These are phyloP conservation scores for Geotrichum fermentans DNA, from an alignment of 1,139 yeast species.

Conservation along the genomic window DNA sequence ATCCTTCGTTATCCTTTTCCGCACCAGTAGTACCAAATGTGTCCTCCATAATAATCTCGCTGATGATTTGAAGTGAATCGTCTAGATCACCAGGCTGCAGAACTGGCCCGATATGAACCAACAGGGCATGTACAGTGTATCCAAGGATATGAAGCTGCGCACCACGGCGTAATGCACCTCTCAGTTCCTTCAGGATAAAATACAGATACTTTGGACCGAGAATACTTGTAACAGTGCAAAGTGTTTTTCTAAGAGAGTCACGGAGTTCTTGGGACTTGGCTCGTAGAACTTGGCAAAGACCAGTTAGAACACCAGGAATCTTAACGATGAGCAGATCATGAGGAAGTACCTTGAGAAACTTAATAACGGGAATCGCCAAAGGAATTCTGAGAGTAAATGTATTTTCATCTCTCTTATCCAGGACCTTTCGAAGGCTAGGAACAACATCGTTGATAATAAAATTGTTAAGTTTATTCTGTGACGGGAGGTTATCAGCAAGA, in stretches of 20 bases:
- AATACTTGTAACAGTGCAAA: constrained; percentile 57
- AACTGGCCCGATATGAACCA: constrained; percentile 48
- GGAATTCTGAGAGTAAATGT: constrained; percentile 73
- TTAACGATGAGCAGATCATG: constrained; percentile 51
- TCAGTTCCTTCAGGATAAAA: constrained; percentile 73
- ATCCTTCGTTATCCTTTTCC: constrained; percentile 93
- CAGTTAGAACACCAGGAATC: constrained; percentile 78
- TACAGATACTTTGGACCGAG: constrained; percentile 72
- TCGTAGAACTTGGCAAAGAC: constrained; percentile 80
- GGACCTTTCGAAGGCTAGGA: constrained; percentile 56
- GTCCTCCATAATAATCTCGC: constrained; percentile 83
- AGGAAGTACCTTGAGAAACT: constrained; percentile 60
- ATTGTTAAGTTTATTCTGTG: constrained; percentile 44
- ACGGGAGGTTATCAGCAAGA: constrained; percentile 34
- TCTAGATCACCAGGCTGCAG: constrained; percentile 72
- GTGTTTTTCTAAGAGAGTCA: constrained; percentile 75
- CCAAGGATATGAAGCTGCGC: constrained; percentile 93
- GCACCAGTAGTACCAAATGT: constrained; percentile 88
- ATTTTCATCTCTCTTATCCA: constrained; percentile 56
- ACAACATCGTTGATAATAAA: constrained; percentile 57
- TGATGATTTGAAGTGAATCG: constrained; percentile 56
- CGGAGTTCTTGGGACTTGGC: constrained; percentile 84
- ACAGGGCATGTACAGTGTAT: constrained; percentile 71
- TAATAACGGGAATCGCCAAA: constrained; percentile 75
- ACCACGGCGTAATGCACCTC: constrained; percentile 76